Conservation (phyloP, 169 alveolate species). For the Cryptosporidium baileyi region DNA sequence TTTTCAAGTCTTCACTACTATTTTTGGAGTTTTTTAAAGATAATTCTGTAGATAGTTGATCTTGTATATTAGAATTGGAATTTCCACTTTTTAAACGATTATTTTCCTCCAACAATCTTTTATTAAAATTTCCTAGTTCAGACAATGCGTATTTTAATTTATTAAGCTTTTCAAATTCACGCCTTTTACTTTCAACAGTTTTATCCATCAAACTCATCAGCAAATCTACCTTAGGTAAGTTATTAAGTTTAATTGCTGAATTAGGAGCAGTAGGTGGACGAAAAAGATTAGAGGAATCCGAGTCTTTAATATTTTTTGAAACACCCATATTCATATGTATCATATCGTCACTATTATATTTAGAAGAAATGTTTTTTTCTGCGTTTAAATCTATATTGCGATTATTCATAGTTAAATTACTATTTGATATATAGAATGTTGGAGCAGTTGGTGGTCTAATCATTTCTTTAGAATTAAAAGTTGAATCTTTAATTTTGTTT, state of each 20-base stretch:
- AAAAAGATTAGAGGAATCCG: too few relatives aligned
- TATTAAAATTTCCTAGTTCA: constrained; percentile 58
- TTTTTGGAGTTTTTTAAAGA: not conserved
- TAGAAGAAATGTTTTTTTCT: not conserved
- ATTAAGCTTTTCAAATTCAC: constrained; percentile 47
- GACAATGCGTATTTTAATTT: constrained; percentile 42
- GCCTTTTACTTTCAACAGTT: constrained; percentile 42
- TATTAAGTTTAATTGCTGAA: not conserved
- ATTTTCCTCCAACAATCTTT: constrained; percentile 51
- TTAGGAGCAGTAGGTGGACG: constrained; percentile 70
- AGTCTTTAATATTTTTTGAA: not conserved
- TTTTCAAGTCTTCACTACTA: not conserved
- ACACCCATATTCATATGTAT: too few relatives aligned
- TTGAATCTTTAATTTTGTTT: too few relatives aligned
- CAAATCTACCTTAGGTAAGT: constrained; percentile 59
- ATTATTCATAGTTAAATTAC: too few relatives aligned
- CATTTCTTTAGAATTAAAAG: too few relatives aligned
- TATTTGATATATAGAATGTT: constrained; percentile 9
- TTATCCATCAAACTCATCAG: constrained; percentile 56
- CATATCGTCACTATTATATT: too few relatives aligned
- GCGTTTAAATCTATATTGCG: too few relatives aligned
- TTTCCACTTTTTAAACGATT: constrained; percentile 50
- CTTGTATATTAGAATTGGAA: not conserved
- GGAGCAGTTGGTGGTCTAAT: constrained; percentile 68
- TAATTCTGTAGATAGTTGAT: not conserved